phyloP scores from a whole-genome alignment of 768 basidiomycete genomes.

The Tephrocybe sp. region DNA sequence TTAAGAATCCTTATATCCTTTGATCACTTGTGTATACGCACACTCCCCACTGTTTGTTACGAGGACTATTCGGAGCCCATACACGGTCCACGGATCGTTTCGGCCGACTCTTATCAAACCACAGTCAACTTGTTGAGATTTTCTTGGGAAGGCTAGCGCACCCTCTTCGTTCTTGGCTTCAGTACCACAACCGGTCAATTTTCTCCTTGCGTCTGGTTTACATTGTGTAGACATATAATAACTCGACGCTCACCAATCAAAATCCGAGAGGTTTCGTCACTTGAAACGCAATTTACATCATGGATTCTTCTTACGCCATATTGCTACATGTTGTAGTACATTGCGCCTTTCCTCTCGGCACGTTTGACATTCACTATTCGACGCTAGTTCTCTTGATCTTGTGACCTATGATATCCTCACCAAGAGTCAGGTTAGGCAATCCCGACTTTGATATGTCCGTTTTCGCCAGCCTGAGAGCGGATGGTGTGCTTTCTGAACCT shows the following conservation, averaged over 20 bases:
- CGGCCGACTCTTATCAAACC: no score
- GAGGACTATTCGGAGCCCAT: no score
- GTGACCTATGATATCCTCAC: background rate
- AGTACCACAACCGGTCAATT: background rate
- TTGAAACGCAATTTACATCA: background rate
- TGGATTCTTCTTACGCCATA: background rate
- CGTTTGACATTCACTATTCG: background rate
- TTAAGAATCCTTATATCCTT: no score
- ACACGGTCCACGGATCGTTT: no score
- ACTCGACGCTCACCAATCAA: background rate
- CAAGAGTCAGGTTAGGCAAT: background rate
- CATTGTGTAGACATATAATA: no score
- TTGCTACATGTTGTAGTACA: background rate
- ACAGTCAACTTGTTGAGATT: no score
- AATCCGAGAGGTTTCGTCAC: background rate
- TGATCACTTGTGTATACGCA: no score
- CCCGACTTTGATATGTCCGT: background rate
- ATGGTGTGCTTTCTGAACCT: background rate
- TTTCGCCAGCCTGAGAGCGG: background rate
- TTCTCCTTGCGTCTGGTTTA: no score
- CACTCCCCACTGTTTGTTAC: no score
- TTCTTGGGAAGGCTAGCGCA: no score
- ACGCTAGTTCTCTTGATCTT: background rate
- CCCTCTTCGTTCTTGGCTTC: background rate
- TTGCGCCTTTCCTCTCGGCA: background rate